phyloP scores from a whole-genome alignment of 768 basidiomycete species.

The Neoboletus subvelutipes region DNA sequence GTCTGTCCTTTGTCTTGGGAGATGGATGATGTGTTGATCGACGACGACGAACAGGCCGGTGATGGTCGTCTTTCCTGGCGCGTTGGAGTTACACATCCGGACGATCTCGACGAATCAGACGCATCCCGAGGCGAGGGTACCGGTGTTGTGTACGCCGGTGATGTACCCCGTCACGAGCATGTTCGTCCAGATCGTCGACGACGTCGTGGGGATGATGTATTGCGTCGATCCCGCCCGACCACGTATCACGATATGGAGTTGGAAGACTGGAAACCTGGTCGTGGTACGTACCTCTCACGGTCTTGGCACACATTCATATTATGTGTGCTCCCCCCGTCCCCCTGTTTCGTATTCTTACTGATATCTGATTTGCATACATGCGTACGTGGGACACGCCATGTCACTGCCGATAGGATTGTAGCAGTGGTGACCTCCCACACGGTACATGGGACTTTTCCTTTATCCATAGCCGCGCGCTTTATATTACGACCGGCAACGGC shows the following conservation, averaged over 20 bases:
- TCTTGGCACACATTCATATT: background rate
- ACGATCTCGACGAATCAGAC: slow-evolving; percentile 37
- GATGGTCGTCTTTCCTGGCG: slow-evolving; percentile 5
- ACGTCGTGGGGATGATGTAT: slow-evolving; percentile 51
- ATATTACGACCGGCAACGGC: slow-evolving; percentile 36
- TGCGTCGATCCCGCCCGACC: slow-evolving; percentile 28
- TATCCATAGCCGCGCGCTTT: slow-evolving; percentile 42
- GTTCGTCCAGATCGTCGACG: slow-evolving; percentile 52
- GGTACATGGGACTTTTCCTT: slow-evolving; percentile 47
- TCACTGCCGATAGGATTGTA: slow-evolving; percentile 32
- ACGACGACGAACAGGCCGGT: slow-evolving; percentile 8
- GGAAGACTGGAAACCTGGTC: slow-evolving; percentile 40
- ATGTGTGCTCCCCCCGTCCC: background rate
- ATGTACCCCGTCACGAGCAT: slow-evolving; percentile 29
- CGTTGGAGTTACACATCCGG: slow-evolving; percentile 41
- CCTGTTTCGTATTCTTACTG: background rate
- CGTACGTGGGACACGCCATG: background rate
- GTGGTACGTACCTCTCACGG: slow-evolving; percentile 36
- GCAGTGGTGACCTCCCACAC: slow-evolving; percentile 21
- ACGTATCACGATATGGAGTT: slow-evolving; percentile 46
- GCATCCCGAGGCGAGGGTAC: slow-evolving; percentile 39
- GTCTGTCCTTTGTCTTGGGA: background rate
- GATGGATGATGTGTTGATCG: background rate
- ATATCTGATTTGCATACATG: background rate
- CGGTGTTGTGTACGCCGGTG: slow-evolving; percentile 29